Percentiles rank a stretch among this genome's conserved stretches.
Conservation (phyloP, 1,284 basidiomycete species). For the Caloboletus firmus region DNA sequence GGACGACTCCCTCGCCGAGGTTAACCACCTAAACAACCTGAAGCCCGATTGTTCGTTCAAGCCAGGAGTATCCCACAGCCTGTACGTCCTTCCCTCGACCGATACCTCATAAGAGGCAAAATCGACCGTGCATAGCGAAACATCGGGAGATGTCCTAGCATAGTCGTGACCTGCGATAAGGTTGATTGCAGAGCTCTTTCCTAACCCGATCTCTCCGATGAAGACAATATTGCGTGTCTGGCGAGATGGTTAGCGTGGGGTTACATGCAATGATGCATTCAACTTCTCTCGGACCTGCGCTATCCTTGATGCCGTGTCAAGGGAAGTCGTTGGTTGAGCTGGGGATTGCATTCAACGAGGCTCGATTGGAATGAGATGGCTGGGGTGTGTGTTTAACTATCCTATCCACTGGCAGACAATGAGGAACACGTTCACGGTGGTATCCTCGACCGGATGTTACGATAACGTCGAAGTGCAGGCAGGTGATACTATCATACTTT, state of each 20-base stretch:
- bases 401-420: not conserved
- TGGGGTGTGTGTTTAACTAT: not conserved
- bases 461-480: not conserved
- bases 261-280: not conserved
- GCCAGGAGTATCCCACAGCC: conserved; percentile 33
- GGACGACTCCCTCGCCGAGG: not conserved
- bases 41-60: conserved; percentile 20
- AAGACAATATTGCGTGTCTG: conserved; percentile 28
- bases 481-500: not conserved
- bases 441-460: not conserved
- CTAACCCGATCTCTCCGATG: conserved; percentile 30
- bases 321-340: not conserved
- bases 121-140: conserved; percentile 18
- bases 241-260: conserved; percentile 4
- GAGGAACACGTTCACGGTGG: not conserved
- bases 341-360: not conserved
- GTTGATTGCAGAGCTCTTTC: conserved; percentile 33
- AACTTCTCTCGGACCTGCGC: conserved; percentile 11
- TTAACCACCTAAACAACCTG: conserved; percentile 8
- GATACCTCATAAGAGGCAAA: conserved; percentile 17
- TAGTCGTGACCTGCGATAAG: conserved; percentile 14
- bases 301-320: not conserved
- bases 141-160: conserved; percentile 17
- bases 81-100: conserved; percentile 13
- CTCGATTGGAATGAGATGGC: not conserved